Base-by-base conservation (phyloP, 2,329 filamentous ascomycete genomes). In the Colletotrichum higginsianum region DNA sequence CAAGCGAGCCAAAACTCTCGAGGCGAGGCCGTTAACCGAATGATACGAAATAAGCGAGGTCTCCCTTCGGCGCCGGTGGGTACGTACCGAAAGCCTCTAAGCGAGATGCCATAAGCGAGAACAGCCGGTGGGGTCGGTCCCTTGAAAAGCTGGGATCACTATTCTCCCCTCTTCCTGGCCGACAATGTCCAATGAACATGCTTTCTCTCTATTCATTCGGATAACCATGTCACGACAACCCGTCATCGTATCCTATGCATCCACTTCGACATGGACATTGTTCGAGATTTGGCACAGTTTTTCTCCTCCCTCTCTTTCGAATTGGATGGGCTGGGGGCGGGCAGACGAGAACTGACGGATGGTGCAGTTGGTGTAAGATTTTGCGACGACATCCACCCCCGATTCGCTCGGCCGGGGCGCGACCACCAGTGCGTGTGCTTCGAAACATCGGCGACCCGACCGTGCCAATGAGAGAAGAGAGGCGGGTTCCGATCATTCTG, bases 81-180 rank as follows among this genome's bases (percentile, higher is more conserved):
- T 23, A 52, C 60, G 35, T 35, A 26, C 46, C 30, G 46, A 0
- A 12, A 50, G 9, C 12, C 21, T 47, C 58, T 62, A 64, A 64
- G 61, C 50, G 61, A 64, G 50, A 38, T 44, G 35, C 50, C 61
- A 50, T 50, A 64, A 55, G 42, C 50, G 42, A 55, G 30, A 26
- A 16, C 40, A 30, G 50, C 61, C 40, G 61, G 21, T 4, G n/a
- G 11, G 7, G 15, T n/a, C 21, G 12, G 23, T 3, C 49, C 16
- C 23, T 12, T 13, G 6, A 2, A 16, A 7, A 5, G 13, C 21
- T 52, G 21, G 13, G 49, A n/a, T 52, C 26, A 23, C 49, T 13
- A 26, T 21, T 30, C 15, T 26, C 16, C 30, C 50, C 23, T 16
- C 8, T n/a, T 15, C 6, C 30, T 13, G 21, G 7, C 7, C 16